A percentile compares a stretch with the other conserved stretches of the same genome.
Conservation (phyloP, 768 basidiomycete genomes). For the Russula foetens region DNA sequence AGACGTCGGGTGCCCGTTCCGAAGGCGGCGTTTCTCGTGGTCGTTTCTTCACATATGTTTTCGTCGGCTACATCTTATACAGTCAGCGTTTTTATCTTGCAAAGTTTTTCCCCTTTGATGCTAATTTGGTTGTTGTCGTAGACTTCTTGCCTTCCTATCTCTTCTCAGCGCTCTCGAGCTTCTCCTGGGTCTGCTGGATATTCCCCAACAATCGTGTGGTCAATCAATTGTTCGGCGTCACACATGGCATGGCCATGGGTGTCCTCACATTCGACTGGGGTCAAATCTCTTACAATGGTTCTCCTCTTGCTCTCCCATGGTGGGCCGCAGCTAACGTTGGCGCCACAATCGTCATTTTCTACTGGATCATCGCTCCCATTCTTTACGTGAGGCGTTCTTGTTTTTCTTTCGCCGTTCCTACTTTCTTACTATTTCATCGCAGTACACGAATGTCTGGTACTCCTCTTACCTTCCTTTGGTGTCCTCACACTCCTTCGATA, state of each 20-base stretch:
- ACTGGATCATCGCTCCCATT: conserved; percentile 57
- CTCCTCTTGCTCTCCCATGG: conserved; percentile 74
- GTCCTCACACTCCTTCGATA: conserved; percentile 57
- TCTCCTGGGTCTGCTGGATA: conserved; percentile 57
- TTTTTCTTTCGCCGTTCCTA: not conserved
- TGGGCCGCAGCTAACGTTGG: conserved; percentile 72
- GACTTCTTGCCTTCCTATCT: conserved; percentile 11
- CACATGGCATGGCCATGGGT: conserved; percentile 44
- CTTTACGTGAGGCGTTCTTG: conserved; percentile 33
- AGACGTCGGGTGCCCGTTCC: conserved; percentile 35
- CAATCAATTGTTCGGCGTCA: conserved; percentile 69
- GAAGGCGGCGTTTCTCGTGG: conserved; percentile 44
- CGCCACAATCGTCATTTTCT: conserved; percentile 56
- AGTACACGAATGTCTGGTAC: conserved; percentile 28
- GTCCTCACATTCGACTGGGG: conserved; percentile 79
- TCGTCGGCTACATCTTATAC: conserved; percentile 30
- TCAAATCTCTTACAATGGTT: conserved; percentile 60
- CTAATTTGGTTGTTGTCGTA: not conserved
- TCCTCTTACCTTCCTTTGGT: conserved; percentile 39
- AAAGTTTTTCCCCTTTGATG: conserved; percentile 29
- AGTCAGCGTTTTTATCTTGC: conserved; percentile 63
- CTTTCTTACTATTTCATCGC: not conserved
- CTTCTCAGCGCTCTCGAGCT: conserved; percentile 25
- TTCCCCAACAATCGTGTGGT: conserved; percentile 58
- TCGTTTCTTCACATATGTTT: conserved; percentile 42